Conservation (phyloP, 2,329 filamentous ascomycete genomes). For the Apiospora sp. region DNA sequence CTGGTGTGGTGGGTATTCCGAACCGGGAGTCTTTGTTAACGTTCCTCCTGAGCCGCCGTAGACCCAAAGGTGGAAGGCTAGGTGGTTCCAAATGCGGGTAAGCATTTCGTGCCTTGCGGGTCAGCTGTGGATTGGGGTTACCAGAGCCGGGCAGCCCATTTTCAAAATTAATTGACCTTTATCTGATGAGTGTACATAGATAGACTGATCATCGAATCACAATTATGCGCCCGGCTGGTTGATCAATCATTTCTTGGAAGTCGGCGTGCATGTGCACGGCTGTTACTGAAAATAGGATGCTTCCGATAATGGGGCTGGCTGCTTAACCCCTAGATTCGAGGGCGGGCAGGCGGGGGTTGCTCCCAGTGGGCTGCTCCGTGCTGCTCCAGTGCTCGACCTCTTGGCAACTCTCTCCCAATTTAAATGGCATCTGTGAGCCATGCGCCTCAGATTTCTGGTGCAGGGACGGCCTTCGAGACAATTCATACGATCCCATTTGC, state of each 20-base stretch:
- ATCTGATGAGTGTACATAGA: background rate
- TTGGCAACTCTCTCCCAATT: constrained; percentile 19
- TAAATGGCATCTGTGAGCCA: background rate
- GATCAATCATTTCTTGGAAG: background rate
- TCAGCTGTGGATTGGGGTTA: background rate
- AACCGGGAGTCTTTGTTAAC: too few relatives aligned
- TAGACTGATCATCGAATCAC: background rate
- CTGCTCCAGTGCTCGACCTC: background rate
- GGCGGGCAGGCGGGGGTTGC: background rate
- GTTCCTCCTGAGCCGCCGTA: too few relatives aligned
- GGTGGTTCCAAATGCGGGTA: background rate
- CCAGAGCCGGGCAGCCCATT: background rate
- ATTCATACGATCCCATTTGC: background rate
- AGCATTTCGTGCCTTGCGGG: constrained; percentile 10
- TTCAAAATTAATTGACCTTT: background rate
- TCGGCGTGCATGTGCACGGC: background rate
- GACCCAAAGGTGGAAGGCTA: too few relatives aligned
- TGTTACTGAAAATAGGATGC: constrained; percentile 11
- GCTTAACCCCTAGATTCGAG: constrained; percentile 5
- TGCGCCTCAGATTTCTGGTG: background rate
- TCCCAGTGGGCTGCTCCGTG: background rate
- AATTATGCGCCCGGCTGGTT: background rate
- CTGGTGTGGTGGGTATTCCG: too few relatives aligned
- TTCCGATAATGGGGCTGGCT: constrained; percentile 8
- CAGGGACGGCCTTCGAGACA: background rate